Base-by-base conservation (phyloP, 805 yeast genomes). In the Barnettozyma californica region DNA sequence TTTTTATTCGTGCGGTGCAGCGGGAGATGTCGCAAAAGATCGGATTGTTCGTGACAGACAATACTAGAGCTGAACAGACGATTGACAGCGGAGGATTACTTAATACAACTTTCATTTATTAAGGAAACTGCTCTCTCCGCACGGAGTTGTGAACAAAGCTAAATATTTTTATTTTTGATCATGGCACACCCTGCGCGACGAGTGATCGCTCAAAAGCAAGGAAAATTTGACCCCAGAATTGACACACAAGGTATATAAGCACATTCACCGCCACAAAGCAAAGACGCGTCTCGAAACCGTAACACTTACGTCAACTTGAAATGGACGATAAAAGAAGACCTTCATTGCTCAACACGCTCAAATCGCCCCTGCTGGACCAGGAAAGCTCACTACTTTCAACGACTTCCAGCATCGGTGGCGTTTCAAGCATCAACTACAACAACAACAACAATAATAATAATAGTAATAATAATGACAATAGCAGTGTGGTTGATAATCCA, bases 311-410 rank as follows among this genome's bases (percentile, higher is more conserved):
- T 35, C 38, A 21, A 35, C 16, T 35, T 9, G 38, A 35, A 29
- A 29, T 29, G 33, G 33, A 16, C n/a, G 33, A 36, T 16, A 45
- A 9, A 44, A 48, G 54, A 51, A 49, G 54, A 49, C 44, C 48
- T 14, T 51, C 54, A 5, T 29, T 51, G 23, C 44, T 51, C 5
- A 50, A 44, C 4, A 29, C 52, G 13, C 43, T 51, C 29, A 51
- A 51, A 45, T 48, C 52, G 40, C 54, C 54, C 6, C 29, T 51
- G 20, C 38, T 49, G 33, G 40, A 41, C 9, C 41, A 34, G 26
- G 47, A 42, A 27, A 21, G 39, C 18, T 18, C 47, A 7, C n/a
- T 45, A 16, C 33, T 43, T 13, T 19, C 36, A 5, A 13, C 45
- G 1, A 23, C 18, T 9, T 21, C n/a, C 36, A 40, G 23, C 23